Percentiles rank a stretch among this genome's conserved stretches.
phyloP scores from a whole-genome alignment of 2,329 filamentous ascomycete genomes.

The Fusarium sp. region DNA sequence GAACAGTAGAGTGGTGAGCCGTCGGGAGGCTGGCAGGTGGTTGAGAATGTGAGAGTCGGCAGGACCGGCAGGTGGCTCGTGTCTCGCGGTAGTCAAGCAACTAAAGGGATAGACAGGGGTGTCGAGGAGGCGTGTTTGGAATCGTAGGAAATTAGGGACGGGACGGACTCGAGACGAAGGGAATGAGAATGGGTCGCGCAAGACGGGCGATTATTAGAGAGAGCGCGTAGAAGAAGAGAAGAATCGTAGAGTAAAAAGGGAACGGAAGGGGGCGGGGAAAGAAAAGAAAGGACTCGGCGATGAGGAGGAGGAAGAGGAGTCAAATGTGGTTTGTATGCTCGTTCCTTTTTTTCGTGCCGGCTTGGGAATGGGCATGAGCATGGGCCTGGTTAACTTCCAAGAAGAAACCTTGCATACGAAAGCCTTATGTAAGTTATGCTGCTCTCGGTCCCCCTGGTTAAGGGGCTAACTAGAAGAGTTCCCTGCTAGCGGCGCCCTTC shows the following conservation, averaged over 20 bases:
- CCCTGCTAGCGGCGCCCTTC: conserved; percentile 31
- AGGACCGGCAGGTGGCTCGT: conserved; percentile 42
- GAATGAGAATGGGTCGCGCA: conserved; percentile 20
- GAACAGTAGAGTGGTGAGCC: conserved; percentile 15
- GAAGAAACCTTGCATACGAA: conserved; percentile 25
- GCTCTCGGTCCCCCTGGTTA: conserved; percentile 25
- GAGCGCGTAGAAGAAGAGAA: conserved; percentile 17
- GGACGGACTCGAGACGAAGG: conserved; percentile 11
- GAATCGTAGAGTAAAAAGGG: conserved; percentile 18
- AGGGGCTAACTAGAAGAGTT: conserved; percentile 30
- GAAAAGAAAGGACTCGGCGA: conserved; percentile 36
- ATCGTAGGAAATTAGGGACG: conserved; percentile 20
- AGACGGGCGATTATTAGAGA: conserved; percentile 21
- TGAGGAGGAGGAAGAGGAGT: conserved; percentile 23
- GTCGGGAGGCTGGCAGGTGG: conserved; percentile 27
- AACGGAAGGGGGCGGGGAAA: conserved; percentile 30
- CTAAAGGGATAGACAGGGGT: conserved; percentile 36
- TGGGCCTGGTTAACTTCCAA: conserved; percentile 15
- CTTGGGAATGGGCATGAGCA: conserved; percentile 13
- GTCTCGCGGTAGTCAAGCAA: conserved; percentile 38
- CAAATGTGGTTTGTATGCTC: conserved; percentile 23
- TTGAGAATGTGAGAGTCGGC: conserved; percentile 37
- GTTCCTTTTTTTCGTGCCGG: conserved; percentile 38
- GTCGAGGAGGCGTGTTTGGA: conserved; percentile 18
- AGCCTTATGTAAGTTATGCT: conserved; percentile 28